Conservation (phyloP, 2,329 filamentous ascomycete species). For the Scedosporium dehoogii region DNA sequence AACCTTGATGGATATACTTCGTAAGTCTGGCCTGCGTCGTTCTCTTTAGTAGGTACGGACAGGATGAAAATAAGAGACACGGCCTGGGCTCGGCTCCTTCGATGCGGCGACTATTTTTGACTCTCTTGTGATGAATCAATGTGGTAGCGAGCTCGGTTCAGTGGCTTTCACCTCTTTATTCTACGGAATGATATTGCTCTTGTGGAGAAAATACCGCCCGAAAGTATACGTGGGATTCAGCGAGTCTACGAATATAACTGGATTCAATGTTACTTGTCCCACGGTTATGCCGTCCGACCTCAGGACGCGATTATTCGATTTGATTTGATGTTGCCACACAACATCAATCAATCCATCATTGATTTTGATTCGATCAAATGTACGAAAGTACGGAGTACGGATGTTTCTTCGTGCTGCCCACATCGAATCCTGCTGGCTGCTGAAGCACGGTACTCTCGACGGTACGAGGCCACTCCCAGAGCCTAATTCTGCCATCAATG, state of each 20-base stretch:
- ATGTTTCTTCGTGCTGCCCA: no score
- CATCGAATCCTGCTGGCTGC: no score
- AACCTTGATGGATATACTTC: no score
- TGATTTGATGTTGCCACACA: no score
- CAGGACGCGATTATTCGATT: no score
- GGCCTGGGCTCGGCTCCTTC: background rate
- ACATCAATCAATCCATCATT: no score
- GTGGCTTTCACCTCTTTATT: background rate
- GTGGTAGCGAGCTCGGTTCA: background rate
- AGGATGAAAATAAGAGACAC: background rate
- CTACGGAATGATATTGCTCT: background rate
- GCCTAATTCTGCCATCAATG: background rate
- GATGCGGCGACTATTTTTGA: background rate
- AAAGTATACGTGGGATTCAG: background rate
- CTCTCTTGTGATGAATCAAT: background rate
- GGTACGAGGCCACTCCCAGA: background rate
- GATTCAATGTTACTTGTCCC: no score
- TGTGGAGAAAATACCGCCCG: background rate
- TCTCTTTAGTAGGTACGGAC: no score
- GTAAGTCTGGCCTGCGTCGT: no score
- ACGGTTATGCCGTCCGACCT: no score
- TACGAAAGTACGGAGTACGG: no score
- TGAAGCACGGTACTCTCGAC: background rate
- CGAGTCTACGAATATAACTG: background rate
- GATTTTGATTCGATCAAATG: no score